Base-by-base conservation (phyloP, 163 green algal species). In the Scenedesmus sp. region DNA sequence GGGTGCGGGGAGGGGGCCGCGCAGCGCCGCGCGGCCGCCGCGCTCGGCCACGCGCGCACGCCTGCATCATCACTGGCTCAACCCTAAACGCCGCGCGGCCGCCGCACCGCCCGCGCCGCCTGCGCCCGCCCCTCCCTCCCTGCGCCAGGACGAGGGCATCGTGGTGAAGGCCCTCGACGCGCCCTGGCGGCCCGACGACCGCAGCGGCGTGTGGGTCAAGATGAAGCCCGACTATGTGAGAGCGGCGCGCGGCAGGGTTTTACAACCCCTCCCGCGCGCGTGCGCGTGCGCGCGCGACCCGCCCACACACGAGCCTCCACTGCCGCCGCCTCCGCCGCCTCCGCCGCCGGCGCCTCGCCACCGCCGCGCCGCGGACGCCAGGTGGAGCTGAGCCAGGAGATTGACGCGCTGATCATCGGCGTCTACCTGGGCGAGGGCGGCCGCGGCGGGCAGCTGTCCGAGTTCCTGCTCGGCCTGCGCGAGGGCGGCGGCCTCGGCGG, bases 171-270 rank as follows among this genome's bases (percentile, higher is more conserved):
- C 74, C n/a, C 69, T 93, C 6, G 77, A 88, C 20, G 91, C 86
- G 0, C 66, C 71, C n/a, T 97, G 92, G 91, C 70, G 74, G 24
- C 78, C 80, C 20, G 88, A 91, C 34, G 86, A 95, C 73, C 84
- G 92, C 33, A 78, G 71, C 63, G 60, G 54, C 22, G 63, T 17
- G 33, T 97, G 92, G 92, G 69, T 94, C 50, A 97, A 97, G 80
- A 77, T 97, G 42, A 93, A 92, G 74, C 89, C 88, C 6, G 89
- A 96, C 72, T 96, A 96, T 75, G 54, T 93, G 6, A n/a, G n/a
- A n/a, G n/a, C n/a, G n/a, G n/a, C n/a, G n/a, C n/a, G n/a, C n/a
- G n/a, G n/a, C n/a, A n/a, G n/a, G n/a, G n/a, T n/a, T n/a, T n/a
- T n/a, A n/a, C n/a, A n/a, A n/a, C n/a, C n/a, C n/a, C n/a, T n/a